Base-by-base conservation (phyloP, 352 stramenopile genomes). In the Pythium plurisporium region DNA sequence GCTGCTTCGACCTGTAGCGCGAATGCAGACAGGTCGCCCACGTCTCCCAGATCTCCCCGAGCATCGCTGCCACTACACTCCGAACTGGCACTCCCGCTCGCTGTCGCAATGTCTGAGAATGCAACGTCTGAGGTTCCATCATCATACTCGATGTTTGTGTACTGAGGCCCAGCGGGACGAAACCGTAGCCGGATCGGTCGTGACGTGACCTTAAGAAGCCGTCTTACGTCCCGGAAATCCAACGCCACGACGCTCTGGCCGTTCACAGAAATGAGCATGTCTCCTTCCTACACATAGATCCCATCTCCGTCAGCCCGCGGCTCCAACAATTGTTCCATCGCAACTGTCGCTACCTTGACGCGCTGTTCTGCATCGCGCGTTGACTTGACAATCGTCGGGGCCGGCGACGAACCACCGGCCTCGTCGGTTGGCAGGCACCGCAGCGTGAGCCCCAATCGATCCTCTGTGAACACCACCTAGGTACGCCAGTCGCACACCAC, bases 221-320 rank as follows among this genome's bases (percentile, higher is more conserved):
- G 69, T 17, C 84, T 64, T 33, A 91, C 81, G 36, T 91, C 79
- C 3, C 65, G 67, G 50, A 91, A 87, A 40, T 86, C 69, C 49
- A 91, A 58, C 22, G 77, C 73, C 11, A 69, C 62, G 43, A 91
- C 82, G 46, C 73, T 86, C 27, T 86, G 75, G 34, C 74, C 76
- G 55, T 91, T 89, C 37, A 91, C 75, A 0, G 79, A 86, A 34
- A 87, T 62, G 27, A 91, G 52, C 25, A 87, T 68, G 43, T 91
- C 81, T 6, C 79, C 81, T 70, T 91, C 77, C 81, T 91, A 30
- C 23, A 33, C 7, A 38, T 14, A 11, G n/a, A 30, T 38, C n/a
- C 30, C 6, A 23, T 38, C 9, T 38, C 10, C 15, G 15, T 38
- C 33, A 38, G 33, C 33, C 10, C 33, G 9, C 33, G 33, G 9